Evolutionary conservation across 441 rosid species (phyloP).

Genomic region (Aleurites moluccanus): DNA sequence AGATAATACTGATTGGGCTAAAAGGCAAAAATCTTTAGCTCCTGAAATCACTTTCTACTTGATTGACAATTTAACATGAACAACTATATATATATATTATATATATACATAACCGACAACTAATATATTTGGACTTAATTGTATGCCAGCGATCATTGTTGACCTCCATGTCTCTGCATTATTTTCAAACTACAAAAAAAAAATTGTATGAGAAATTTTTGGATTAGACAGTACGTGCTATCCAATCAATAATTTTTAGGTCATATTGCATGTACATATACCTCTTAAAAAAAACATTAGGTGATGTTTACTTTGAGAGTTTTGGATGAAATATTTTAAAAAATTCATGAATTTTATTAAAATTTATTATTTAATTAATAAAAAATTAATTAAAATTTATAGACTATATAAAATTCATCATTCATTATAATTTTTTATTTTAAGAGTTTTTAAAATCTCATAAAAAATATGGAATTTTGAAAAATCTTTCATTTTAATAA

Average conservation of each 20-base stretch:
- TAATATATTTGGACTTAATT: neutral
- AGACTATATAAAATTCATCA: no score
- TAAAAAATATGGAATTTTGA: no score
- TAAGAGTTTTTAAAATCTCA: no score
- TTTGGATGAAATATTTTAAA: no score
- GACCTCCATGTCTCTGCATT: neutral
- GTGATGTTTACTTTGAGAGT: no score
- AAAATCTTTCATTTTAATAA: no score
- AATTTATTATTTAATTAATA: no score
- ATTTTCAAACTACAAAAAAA: slow-evolving; percentile 12
- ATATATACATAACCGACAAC: slow-evolving; percentile 16
- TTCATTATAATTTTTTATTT: no score
- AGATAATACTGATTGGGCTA: slow-evolving; percentile 13
- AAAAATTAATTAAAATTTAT: no score
- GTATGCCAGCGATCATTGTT: neutral
- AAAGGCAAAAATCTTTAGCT: slow-evolving; percentile 20
- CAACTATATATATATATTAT: no score
- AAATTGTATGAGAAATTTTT: neutral
- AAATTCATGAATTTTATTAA: no score
- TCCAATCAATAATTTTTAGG: neutral
- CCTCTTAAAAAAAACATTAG: no score
- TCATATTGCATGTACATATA: neutral
- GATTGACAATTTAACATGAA: slow-evolving; percentile 15
- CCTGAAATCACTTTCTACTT: slow-evolving; percentile 20
- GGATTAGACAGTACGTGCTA: neutral